These are phyloP conservation scores for Micractinium conductrix DNA, from an alignment of 139 green algal species.

Conservation along the genomic window DNA sequence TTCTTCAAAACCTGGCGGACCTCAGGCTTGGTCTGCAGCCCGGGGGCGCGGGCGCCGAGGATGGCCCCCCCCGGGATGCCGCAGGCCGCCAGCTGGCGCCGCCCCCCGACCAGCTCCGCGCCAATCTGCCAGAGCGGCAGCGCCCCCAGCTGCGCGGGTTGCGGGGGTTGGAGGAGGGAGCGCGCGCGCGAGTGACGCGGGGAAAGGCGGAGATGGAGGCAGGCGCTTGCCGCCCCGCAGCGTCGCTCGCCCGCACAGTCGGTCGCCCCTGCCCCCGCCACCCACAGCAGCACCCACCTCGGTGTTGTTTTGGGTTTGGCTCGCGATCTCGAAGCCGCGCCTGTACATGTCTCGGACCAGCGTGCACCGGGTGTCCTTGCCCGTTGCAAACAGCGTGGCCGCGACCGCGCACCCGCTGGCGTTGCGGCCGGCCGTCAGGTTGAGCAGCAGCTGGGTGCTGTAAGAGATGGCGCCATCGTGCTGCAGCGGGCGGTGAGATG, in stretches of 20 bases:
- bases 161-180: background rate
- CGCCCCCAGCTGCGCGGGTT: background rate
- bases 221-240: background rate
- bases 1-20: background rate
- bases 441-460: conserved; percentile 16
- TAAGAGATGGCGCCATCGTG: conserved; percentile 2
- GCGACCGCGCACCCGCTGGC: conserved; percentile 40
- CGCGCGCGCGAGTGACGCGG: background rate
- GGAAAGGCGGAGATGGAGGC: too few relatives aligned
- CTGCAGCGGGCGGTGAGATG: background rate
- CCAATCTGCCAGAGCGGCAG: background rate
- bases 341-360: background rate
- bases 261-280: too few relatives aligned
- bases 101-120: background rate
- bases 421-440: conserved; percentile 15
- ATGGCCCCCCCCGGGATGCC: conserved; percentile 24
- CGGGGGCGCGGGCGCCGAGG: too few relatives aligned
- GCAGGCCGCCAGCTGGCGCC: conserved; percentile 24
- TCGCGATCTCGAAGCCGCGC: background rate
- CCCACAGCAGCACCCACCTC: background rate
- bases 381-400: conserved; percentile 39
- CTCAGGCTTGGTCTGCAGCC: background rate
- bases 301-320: background rate
- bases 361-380: conserved; percentile 2
- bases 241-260: background rate